Evolutionary conservation across 176 grass and related monocot genomes (phyloP).

Genomic region (Bolboschoenus planiculmis): DNA sequence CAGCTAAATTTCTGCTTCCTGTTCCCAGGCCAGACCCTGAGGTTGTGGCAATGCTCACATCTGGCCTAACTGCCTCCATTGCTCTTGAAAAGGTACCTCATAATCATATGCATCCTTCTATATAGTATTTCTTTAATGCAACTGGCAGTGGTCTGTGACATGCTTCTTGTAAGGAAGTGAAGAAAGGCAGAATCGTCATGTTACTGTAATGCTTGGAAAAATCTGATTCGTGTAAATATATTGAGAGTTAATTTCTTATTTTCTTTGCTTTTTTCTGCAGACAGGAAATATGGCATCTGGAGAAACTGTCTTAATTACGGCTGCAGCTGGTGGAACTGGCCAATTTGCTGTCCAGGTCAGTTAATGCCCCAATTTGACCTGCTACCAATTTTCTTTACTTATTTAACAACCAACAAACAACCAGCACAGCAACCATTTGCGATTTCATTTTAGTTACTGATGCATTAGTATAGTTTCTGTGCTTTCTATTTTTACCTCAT

Average conservation of each 20-base stretch:
- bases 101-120: background rate
- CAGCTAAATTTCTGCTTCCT: constrained; percentile 90
- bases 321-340: constrained; percentile 95
- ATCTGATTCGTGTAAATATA: background rate
- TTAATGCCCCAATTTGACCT: constrained; percentile 10
- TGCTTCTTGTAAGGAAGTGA: background rate
- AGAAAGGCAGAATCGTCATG: background rate
- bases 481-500: constrained; percentile 16
- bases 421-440: background rate
- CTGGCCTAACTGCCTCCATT: constrained; percentile 98
- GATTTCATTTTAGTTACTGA: background rate
- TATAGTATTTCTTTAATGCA: background rate
- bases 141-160: background rate
- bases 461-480: background rate
- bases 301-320: constrained; percentile 82
- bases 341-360: constrained; percentile 97
- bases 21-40: constrained; percentile 87
- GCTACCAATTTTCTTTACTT: constrained; percentile 9
- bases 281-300: constrained; percentile 79
- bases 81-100: constrained; percentile 77
- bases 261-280: constrained; percentile 33
- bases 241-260: constrained; percentile 2
- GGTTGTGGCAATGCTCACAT: constrained; percentile 97
- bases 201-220: background rate
- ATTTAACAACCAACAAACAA: constrained; percentile 19